phyloP scores from a whole-genome alignment of 208 protist genomes.

The Trichomonas vaginalis region DNA sequence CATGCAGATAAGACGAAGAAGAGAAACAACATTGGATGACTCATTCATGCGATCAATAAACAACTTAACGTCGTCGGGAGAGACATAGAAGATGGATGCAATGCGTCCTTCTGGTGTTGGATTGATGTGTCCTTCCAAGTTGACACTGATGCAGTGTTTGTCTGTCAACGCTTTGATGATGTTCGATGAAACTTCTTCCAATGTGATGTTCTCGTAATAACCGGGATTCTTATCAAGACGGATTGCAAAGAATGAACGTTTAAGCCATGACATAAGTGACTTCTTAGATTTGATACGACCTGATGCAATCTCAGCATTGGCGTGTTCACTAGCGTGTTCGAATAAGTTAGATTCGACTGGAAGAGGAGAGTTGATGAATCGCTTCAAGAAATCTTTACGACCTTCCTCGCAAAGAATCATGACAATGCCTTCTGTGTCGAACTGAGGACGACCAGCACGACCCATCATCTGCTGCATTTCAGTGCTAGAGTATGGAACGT shows the following conservation, averaged over 20 bases:
- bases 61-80: not conserved
- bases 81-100: not conserved
- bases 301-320: constrained; percentile 91
- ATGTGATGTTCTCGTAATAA: constrained; percentile 15
- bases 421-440: constrained; percentile 42
- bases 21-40: not conserved
- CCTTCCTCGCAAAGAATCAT: constrained; percentile 84
- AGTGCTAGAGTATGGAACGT: constrained; percentile 94
- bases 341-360: constrained; percentile 90
- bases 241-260: not conserved
- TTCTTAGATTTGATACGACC: constrained; percentile 33
- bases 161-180: not conserved
- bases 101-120: not conserved
- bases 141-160: not conserved
- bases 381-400: constrained; percentile 97
- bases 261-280: not conserved
- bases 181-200: not conserved
- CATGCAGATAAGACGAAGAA: constrained; percentile 39
- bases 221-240: not conserved
- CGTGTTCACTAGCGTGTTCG: constrained; percentile 77
- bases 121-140: not conserved
- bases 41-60: not conserved
- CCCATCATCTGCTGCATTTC: constrained; percentile 99
- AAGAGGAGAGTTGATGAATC: constrained; percentile 68
- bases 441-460: constrained; percentile 78